Evolutionary conservation across 139 green algal genomes (phyloP).

Genomic region (Chlamydomonas eustigma): DNA sequence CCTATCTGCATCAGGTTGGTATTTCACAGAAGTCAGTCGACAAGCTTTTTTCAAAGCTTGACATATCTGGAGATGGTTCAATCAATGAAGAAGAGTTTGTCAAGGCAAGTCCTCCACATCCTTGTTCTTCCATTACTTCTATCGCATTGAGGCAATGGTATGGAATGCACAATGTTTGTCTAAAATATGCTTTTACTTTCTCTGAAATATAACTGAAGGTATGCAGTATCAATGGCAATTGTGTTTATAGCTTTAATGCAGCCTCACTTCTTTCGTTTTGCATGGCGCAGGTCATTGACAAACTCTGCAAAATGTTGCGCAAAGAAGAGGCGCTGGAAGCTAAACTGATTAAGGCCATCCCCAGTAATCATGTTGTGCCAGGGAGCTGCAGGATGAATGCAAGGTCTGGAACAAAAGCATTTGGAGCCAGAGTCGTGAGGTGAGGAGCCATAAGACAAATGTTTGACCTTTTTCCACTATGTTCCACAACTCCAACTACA

Average conservation of each 20-base stretch:
- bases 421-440: constrained; percentile 1
- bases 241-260: too few species aligned
- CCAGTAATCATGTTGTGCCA: constrained; percentile 3
- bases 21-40: constrained; percentile 5
- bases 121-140: too few species aligned
- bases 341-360: neutral
- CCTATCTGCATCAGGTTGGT: constrained; percentile 1
- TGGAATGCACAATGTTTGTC: too few species aligned
- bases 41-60: constrained; percentile 12
- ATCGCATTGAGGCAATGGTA: too few species aligned
- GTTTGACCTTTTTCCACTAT: too few species aligned
- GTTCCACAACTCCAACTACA: too few species aligned
- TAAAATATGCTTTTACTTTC: too few species aligned
- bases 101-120: neutral
- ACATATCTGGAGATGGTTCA: neutral
- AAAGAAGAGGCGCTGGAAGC: constrained; percentile 1
- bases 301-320: neutral
- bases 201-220: too few species aligned
- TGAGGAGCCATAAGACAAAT: too few species aligned
- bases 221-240: too few species aligned
- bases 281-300: neutral
- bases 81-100: constrained; percentile 3
- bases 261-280: too few species aligned
- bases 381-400: constrained; percentile 12
- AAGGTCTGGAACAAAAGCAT: constrained; percentile 4